A percentile compares a stretch with the other conserved stretches of the same genome.
Evolutionary conservation across 1,139 yeast genomes (phyloP).

Genomic region (Lodderomyces theae): DNA sequence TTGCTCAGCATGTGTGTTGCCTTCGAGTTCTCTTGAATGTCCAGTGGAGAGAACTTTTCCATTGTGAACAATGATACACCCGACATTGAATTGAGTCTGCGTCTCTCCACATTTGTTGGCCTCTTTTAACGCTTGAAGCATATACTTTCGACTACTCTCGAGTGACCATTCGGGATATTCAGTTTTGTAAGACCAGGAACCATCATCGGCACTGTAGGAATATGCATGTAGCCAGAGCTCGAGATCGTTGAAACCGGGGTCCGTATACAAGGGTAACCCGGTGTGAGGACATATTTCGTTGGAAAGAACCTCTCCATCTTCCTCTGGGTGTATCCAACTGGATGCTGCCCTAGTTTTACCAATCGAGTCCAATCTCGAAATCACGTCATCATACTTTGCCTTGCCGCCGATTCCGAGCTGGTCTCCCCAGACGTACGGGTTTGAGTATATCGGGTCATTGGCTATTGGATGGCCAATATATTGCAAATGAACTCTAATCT

Average conservation of each 20-base stretch:
- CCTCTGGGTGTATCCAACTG: slow-evolving; percentile 61
- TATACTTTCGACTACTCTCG: slow-evolving; percentile 51
- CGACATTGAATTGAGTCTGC: slow-evolving; percentile 87
- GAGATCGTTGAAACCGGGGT: slow-evolving; percentile 84
- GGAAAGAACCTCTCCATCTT: slow-evolving; percentile 59
- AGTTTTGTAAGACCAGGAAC: slow-evolving; percentile 74
- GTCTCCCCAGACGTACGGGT: slow-evolving; percentile 69
- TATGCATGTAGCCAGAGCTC: slow-evolving; percentile 90
- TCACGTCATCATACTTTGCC: slow-evolving; percentile 47
- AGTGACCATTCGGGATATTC: slow-evolving; percentile 87
- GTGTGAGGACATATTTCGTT: slow-evolving; percentile 65
- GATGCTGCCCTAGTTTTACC: slow-evolving; percentile 70
- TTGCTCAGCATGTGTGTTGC: slow-evolving; percentile 98
- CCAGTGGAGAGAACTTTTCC: slow-evolving; percentile 74
- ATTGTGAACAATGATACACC: slow-evolving; percentile 75
- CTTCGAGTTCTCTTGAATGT: slow-evolving; percentile 84
- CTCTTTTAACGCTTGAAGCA: slow-evolving; percentile 66
- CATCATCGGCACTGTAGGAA: slow-evolving; percentile 58
- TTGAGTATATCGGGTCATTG: slow-evolving; percentile 84
- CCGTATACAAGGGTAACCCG: slow-evolving; percentile 72
- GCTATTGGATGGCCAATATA: slow-evolving; percentile 87
- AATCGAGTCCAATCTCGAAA: slow-evolving; percentile 50
- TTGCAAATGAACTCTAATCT: slow-evolving; percentile 88
- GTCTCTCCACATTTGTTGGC: slow-evolving; percentile 85
- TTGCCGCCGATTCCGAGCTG: slow-evolving; percentile 53